Percentiles rank a stretch among this genome's conserved stretches.
phyloP scores from a whole-genome alignment of 1,284 basidiomycete species.

The Ceratobasidium sp. region DNA sequence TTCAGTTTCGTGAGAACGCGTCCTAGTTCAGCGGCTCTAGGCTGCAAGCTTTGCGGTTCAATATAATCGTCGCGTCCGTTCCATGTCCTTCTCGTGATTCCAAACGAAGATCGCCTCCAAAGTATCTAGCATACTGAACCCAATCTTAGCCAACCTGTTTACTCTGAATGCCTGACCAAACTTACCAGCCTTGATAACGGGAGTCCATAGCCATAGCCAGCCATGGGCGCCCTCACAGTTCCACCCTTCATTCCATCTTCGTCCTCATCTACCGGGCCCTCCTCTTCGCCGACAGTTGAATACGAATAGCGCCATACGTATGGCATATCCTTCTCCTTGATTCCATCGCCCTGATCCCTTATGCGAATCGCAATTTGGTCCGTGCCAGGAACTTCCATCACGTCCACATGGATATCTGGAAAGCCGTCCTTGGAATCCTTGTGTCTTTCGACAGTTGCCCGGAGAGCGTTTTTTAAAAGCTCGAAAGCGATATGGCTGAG shows the following conservation, averaged over 20 bases:
- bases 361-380: conserved; percentile 33
- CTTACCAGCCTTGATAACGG: conserved; percentile 35
- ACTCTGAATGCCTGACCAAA: neutral
- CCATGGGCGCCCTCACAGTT: conserved; percentile 32
- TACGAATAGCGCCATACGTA: conserved; percentile 35
- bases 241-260: conserved; percentile 36
- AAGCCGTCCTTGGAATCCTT: conserved; percentile 21
- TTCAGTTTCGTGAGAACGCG: neutral
- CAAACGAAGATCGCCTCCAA: conserved; percentile 37
- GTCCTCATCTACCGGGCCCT: conserved; percentile 25
- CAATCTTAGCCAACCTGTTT: neutral
- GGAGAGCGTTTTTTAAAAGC: conserved; percentile 30
- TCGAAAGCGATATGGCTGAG: conserved; percentile 33
- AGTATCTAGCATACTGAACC: conserved; percentile 35
- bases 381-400: conserved; percentile 25
- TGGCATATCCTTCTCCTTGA: conserved; percentile 16
- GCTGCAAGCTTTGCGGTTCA: conserved; percentile 37
- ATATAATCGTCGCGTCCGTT: conserved; percentile 32
- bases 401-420: conserved; percentile 30
- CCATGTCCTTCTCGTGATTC: conserved; percentile 27
- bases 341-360: conserved; percentile 29
- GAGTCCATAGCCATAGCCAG: conserved; percentile 33
- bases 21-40: conserved; percentile 21
- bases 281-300: conserved; percentile 23
- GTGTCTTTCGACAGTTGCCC: conserved; percentile 19